Conservation (phyloP, 148 eudicot species). For the Camellia granthamiana region DNA sequence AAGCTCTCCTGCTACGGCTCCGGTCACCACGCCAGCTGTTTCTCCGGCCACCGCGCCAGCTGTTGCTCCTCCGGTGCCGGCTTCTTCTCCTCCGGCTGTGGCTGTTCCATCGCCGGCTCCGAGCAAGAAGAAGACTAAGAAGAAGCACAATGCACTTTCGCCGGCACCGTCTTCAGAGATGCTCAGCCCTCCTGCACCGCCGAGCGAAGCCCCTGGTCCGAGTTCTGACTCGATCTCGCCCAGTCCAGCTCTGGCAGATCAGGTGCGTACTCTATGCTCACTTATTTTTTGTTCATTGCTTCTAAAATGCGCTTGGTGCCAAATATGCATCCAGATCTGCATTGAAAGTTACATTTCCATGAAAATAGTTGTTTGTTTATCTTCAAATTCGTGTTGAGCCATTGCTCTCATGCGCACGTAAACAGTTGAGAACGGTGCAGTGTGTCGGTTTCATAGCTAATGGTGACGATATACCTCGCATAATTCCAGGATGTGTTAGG, state of each 20-base stretch:
- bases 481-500: too few species aligned
- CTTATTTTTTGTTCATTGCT: neutral
- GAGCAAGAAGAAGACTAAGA: conserved; percentile 11
- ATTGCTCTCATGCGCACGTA: neutral
- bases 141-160: conserved; percentile 15
- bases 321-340: too few species aligned
- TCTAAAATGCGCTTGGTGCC: too few species aligned
- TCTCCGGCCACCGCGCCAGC: conserved; percentile 21
- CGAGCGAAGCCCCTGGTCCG: conserved; percentile 54
- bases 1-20: conserved; percentile 15
- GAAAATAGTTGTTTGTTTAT: too few species aligned
- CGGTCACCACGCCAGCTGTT: neutral
- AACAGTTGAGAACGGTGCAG: neutral
- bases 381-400: too few species aligned
- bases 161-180: conserved; percentile 45
- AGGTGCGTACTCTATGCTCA: conserved; percentile 20
- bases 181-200: conserved; percentile 62
- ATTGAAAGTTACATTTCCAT: too few species aligned
- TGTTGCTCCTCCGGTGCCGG: conserved; percentile 20
- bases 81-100: conserved; percentile 18
- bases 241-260: conserved; percentile 41
- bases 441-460: too few species aligned
- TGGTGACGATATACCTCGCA: too few species aligned
- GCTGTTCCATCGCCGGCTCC: conserved; percentile 19
- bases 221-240: conserved; percentile 41